A percentile compares a stretch with the other conserved stretches of the same genome.
Conservation (phyloP, 148 eudicot species). For the Vaccinium corymbosum region DNA sequence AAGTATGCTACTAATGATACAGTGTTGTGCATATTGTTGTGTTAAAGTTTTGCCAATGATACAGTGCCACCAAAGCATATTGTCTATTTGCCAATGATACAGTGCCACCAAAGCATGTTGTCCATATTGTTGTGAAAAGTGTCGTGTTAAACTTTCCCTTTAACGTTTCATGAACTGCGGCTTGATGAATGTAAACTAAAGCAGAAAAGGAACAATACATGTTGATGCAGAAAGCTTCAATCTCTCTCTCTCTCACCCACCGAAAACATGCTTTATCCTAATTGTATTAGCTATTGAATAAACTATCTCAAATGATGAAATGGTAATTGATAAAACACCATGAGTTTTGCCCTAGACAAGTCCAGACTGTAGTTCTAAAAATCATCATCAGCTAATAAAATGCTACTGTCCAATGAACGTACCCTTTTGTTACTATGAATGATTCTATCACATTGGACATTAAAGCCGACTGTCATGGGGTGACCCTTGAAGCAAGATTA, state of each 20-base stretch:
- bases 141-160: not conserved
- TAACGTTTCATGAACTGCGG: not conserved
- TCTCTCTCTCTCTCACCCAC: not conserved
- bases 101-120: too few species aligned
- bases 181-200: not conserved
- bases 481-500: too few species aligned
- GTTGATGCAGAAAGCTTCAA: not conserved
- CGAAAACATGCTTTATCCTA: not conserved
- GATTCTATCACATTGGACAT: not conserved
- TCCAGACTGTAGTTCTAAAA: not conserved
- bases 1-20: too few species aligned
- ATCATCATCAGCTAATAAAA: not conserved
- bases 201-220: not conserved
- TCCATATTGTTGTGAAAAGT: too few species aligned
- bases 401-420: not conserved
- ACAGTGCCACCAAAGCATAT: too few species aligned
- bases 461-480: too few species aligned
- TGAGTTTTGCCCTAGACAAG: not conserved
- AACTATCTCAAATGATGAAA: not conserved
- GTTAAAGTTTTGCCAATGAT: too few species aligned
- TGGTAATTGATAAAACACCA: not conserved
- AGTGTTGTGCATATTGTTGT: too few species aligned
- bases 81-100: too few species aligned
- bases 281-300: not conserved
- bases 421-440: not conserved